These are phyloP conservation scores for Hericium erinaceus DNA, from an alignment of 768 basidiomycete species.

Conservation along the genomic window DNA sequence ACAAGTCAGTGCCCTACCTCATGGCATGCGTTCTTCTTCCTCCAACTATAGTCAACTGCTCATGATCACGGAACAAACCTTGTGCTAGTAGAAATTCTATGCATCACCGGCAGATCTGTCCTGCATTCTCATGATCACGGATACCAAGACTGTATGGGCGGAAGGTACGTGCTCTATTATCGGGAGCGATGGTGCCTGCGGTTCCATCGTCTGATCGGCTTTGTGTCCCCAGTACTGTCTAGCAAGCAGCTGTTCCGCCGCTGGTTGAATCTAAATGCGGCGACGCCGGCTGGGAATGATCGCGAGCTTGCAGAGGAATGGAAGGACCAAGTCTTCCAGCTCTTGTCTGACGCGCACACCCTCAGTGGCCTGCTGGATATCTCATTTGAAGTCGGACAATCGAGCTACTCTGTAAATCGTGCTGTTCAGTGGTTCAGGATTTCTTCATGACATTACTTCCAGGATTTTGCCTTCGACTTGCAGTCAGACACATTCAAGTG, in stretches of 20 bases:
- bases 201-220: not conserved
- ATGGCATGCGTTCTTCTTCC: slow-evolving; percentile 39
- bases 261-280: slow-evolving; percentile 54
- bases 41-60: not conserved
- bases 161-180: slow-evolving; percentile 43
- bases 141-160: slow-evolving; percentile 65
- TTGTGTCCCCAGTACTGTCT: slow-evolving; percentile 34
- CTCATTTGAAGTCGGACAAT: slow-evolving; percentile 50
- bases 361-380: slow-evolving; percentile 49
- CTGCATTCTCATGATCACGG: slow-evolving; percentile 58
- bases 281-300: slow-evolving; percentile 11
- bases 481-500: slow-evolving; percentile 57
- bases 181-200: slow-evolving; percentile 5
- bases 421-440: slow-evolving; percentile 6
- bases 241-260: slow-evolving; percentile 36
- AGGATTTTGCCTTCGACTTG: slow-evolving; percentile 64
- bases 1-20: slow-evolving; percentile 58
- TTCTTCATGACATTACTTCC: slow-evolving; percentile 3
- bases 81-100: slow-evolving; percentile 44
- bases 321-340: slow-evolving; percentile 44
- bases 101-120: slow-evolving; percentile 44
- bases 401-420: slow-evolving; percentile 47
- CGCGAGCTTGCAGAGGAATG: slow-evolving; percentile 44
- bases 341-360: slow-evolving; percentile 51
- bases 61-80: not conserved